phyloP scores from a whole-genome alignment of 805 yeast species.

The Myxozyma mucilagina region DNA sequence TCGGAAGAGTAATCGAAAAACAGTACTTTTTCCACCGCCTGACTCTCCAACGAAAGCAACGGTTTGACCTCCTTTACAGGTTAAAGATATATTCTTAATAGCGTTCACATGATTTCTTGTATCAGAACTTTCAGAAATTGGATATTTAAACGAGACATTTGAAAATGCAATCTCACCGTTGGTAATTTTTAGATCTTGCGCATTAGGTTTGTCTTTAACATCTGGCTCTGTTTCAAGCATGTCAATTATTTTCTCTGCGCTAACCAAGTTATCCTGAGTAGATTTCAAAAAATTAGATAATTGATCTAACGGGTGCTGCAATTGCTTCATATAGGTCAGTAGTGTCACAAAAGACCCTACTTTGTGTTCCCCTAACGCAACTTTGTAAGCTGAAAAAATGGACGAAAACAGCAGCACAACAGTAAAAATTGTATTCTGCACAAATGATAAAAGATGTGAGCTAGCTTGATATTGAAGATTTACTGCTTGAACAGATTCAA shows the following conservation, averaged over 20 bases:
- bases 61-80: conserved; percentile 75
- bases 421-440: conserved; percentile 27
- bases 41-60: conserved; percentile 94
- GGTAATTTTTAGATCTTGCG: neutral
- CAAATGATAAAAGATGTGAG: conserved; percentile 8
- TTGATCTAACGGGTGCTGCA: conserved; percentile 29
- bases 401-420: conserved; percentile 17
- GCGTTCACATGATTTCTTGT: conserved; percentile 42
- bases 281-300: conserved; percentile 21
- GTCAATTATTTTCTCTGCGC: conserved; percentile 24
- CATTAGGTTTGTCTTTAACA: conserved; percentile 15
- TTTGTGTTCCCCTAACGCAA: conserved; percentile 12
- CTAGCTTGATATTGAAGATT: conserved; percentile 15
- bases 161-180: conserved; percentile 52
- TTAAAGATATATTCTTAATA: conserved; percentile 59
- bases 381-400: conserved; percentile 24
- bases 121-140: conserved; percentile 54
- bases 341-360: conserved; percentile 29
- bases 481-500: conserved; percentile 9
- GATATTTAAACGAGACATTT: conserved; percentile 65
- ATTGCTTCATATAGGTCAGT: conserved; percentile 28
- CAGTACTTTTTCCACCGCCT: conserved; percentile 92
- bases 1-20: conserved; percentile 72
- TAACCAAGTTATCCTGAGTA: conserved; percentile 24
- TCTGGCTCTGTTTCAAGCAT: conserved; percentile 26